Evolutionary conservation across 805 yeast species (phyloP).

Genomic region (Starmerella apis): DNA sequence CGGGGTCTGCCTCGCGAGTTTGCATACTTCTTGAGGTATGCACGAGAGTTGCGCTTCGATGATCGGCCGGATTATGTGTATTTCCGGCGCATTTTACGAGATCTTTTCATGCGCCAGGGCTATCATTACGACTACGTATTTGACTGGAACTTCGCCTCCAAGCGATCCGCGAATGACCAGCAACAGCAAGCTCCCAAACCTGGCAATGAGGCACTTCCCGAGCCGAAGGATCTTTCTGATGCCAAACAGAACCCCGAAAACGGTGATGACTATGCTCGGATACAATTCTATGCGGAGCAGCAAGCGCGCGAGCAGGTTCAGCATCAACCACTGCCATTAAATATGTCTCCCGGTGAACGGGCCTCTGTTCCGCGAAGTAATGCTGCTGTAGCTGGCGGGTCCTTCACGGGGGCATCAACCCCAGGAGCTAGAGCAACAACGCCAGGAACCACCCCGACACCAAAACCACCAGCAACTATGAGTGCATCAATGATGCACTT

Average conservation of each 20-base stretch:
- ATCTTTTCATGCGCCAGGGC: slow-evolving; percentile 74
- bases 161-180: slow-evolving; percentile 13
- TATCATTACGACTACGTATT: slow-evolving; percentile 88
- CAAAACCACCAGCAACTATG: neutral
- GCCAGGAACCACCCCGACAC: neutral
- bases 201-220: neutral
- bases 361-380: neutral
- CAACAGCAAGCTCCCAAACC: neutral
- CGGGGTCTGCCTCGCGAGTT: slow-evolving; percentile 89
- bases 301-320: slow-evolving; percentile 2
- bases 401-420: neutral
- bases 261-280: slow-evolving; percentile 5
- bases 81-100: slow-evolving; percentile 80
- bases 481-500: neutral
- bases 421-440: neutral
- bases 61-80: slow-evolving; percentile 92
- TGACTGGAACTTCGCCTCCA: slow-evolving; percentile 58
- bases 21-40: slow-evolving; percentile 74
- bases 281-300: slow-evolving; percentile 3
- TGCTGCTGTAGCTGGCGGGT: neutral
- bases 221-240: neutral
- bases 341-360: neutral
- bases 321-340: neutral
- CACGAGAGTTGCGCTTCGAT: slow-evolving; percentile 83
- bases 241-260: neutral